Evolutionary conservation across 345 rosid species (phyloP), one percentile per base, ranked within the genome.

Genomic region (Ceriops decandra): DNA sequence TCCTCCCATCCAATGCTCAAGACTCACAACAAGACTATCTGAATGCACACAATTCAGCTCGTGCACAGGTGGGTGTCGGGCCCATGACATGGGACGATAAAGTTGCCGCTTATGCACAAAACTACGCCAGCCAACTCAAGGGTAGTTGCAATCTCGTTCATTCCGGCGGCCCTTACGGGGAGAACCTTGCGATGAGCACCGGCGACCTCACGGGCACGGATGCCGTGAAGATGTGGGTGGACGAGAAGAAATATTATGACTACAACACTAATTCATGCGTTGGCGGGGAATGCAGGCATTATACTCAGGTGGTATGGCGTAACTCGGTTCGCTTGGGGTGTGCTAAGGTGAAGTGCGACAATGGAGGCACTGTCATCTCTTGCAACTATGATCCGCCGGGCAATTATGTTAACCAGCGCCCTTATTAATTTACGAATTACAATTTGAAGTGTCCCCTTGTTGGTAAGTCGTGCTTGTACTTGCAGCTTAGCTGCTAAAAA

Each of bases 361-460:
- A 67, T 7, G 76, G 74, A 0, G 76, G 79, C 36, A 61, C 72
- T 6, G 21, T 80, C 28, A n/a, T 81, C 6, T 27, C 31, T 30
- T 81, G 84, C 52, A 77, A 66, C 74, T 81, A 81, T 53, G 70
- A 67, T 47, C 84, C 82, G 31, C 70, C 47, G 0, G 78, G 78
- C 4, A 76, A 73, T 31, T 30, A 7, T 20, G 30, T 19, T 5
- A 71, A 62, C 6, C 22, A 59, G 19, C 60, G 57, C 51, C 81
- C 81, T 56, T 74, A 60, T 6, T 38, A 38, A 42, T 57, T 57
- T 10, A 0, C 20, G 1, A 42, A 3, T 42, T 42, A 13, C 49
- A 42, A 15, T 42, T 42, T 11, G 15, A 13, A 42, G 49, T 42
- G 49, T 42, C 49, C 49, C 5, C 13, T 42, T 2, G 17, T 7